Evolutionary conservation across 306 rosid species (phyloP), one percentile per base, ranked within the genome.

Genomic region (Quercus berberidifolia): DNA sequence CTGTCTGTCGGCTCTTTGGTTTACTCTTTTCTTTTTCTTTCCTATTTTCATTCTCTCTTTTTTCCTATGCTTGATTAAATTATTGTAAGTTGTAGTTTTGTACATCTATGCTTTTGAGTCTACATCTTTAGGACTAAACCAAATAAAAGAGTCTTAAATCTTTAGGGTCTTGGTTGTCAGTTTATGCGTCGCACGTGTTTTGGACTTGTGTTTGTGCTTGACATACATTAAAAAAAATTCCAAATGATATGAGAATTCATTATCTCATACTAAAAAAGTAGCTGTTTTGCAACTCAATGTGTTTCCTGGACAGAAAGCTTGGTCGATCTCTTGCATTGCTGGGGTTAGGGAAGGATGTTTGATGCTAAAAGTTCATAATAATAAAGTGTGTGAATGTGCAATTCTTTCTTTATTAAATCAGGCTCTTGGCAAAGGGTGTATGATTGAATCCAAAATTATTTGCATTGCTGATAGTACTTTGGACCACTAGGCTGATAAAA

Each of bases 1-100:
- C 56, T 69, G 14, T 79, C 82, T 82, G 89, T 85, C 86, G 77
- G 82, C 51, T 11, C 83, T 78, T 81, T 78, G 56, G 41, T 54
- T 60, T 30, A 52, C 26, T 64, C 72, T 35, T 64, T 64, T 67
- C 64, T 23, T 76, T 57, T 80, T 74, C 58, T 58, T 82, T 31
- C 55, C 46, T 33, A 19, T 57, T 72, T 55, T 60, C 57, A 28
- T 54, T 75, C 73, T 63, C 5, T 55, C 54, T 13, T 43, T 3
- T 55, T 55, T 49, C 46, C 26, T 25, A 43, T 64, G 23, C 60
- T 25, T 25, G 25, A 35, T 33, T 68, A 68, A 15, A 19, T 68
- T 68, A 23, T 43, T 82, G 17, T 21, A 51, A 12, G 52, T 18
- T 56, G 54, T 49, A 49, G 54, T 49, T 49, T 49, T 12, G 43